phyloP scores from a whole-genome alignment of 148 eudicot species.

The Chenopodium berlandieri region DNA sequence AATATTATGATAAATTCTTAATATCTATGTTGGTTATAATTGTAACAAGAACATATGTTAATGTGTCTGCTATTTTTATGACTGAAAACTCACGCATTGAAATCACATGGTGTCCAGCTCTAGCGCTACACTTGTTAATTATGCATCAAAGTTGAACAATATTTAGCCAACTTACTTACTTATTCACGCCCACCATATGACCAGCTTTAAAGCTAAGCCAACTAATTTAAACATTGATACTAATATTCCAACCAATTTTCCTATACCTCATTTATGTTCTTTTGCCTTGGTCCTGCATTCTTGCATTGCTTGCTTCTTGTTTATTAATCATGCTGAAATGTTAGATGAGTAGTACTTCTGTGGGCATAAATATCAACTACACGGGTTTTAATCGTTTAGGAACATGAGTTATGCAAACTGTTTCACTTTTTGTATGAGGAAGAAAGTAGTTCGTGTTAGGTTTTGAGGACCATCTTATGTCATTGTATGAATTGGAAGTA shows the following conservation, averaged over 20 bases:
- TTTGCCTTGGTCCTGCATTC: background rate
- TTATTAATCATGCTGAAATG: background rate
- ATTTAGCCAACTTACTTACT: background rate
- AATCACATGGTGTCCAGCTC: conserved; percentile 12
- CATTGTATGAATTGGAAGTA: too few relatives aligned
- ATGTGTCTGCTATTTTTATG: background rate
- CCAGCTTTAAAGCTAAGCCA: conserved; percentile 30
- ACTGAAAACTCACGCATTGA: conserved; percentile 16
- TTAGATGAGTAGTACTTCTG: background rate
- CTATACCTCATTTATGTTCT: too few relatives aligned
- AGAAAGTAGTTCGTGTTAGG: background rate
- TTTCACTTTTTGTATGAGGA: background rate
- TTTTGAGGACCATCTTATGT: too few relatives aligned
- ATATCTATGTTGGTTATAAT: background rate
- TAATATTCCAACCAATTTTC: background rate
- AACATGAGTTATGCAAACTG: background rate
- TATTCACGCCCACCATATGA: conserved; percentile 20
- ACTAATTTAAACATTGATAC: background rate
- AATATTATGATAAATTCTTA: too few relatives aligned
- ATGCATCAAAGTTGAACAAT: background rate
- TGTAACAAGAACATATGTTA: background rate
- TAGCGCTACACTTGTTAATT: background rate
- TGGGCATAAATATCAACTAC: background rate
- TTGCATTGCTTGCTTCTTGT: background rate
- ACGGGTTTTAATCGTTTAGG: background rate